A percentile compares a stretch with the other conserved stretches of the same genome.
Evolutionary conservation across 2,329 filamentous ascomycete genomes (phyloP).

Genomic region (Diplocarpon mali): DNA sequence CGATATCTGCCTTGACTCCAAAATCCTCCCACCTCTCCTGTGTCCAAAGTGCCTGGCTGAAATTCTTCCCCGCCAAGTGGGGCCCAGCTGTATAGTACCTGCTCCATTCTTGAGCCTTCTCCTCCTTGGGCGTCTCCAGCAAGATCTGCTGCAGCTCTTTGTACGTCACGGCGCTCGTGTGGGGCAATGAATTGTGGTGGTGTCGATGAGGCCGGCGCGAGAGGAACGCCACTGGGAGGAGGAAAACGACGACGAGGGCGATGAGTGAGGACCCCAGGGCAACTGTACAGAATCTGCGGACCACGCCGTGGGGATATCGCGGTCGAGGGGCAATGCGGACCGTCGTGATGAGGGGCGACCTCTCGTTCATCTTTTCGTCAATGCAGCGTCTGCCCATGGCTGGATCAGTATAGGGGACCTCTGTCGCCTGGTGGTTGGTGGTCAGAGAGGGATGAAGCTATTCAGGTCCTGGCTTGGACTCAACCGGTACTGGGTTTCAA

Average conservation of each 20-base stretch:
- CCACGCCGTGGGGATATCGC: constrained; percentile 47
- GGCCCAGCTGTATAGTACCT: constrained; percentile 66
- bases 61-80: constrained; percentile 68
- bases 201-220: constrained; percentile 27
- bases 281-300: constrained; percentile 57
- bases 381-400: constrained; percentile 10
- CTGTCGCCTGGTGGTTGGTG: background rate
- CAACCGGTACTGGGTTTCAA: too few relatives aligned
- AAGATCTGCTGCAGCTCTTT: constrained; percentile 45
- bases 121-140: constrained; percentile 44
- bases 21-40: constrained; percentile 61
- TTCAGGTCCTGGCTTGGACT: background rate
- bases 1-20: constrained; percentile 53
- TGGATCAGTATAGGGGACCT: background rate
- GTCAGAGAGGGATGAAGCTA: background rate
- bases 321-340: constrained; percentile 43
- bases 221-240: constrained; percentile 36
- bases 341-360: constrained; percentile 55
- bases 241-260: constrained; percentile 30
- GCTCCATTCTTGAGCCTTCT: constrained; percentile 59
- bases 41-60: constrained; percentile 63
- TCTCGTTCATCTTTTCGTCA: constrained; percentile 32
- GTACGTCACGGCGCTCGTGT: constrained; percentile 28
- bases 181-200: constrained; percentile 21
- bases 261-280: constrained; percentile 44